phyloP scores from a whole-genome alignment of 768 basidiomycete genomes.

The Tylopilus sp. region DNA sequence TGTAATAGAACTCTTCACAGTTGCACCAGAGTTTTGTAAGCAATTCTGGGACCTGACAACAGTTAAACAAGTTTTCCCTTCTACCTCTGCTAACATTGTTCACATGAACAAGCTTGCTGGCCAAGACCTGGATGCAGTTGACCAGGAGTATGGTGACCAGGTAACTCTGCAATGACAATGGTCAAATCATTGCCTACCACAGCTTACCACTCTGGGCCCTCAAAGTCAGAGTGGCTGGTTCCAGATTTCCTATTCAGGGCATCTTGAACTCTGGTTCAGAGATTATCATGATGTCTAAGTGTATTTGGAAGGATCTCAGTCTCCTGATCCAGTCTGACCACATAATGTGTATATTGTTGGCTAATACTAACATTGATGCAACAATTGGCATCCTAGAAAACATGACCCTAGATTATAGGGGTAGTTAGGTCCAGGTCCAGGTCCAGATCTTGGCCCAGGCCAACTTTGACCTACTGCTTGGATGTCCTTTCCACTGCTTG shows the following conservation, averaged over 20 bases:
- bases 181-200: neutral
- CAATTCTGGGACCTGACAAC: no score
- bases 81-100: no score
- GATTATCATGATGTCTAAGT: neutral
- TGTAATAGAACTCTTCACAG: no score
- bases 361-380: neutral
- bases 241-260: neutral
- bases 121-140: no score
- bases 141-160: no score
- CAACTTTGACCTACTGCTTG: neutral
- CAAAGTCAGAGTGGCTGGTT: neutral
- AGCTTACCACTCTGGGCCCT: neutral
- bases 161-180: neutral
- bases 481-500: neutral
- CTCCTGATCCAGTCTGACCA: neutral
- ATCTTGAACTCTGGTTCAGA: neutral
- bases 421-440: no score
- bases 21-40: no score
- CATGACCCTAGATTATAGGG: no score
- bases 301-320: neutral
- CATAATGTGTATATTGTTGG: neutral
- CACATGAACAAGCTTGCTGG: no score
- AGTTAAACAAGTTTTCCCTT: no score
- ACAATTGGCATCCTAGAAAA: neutral
- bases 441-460: neutral